Conservation (phyloP, 164 flowering plant species). For the Cinnamomum chago region DNA sequence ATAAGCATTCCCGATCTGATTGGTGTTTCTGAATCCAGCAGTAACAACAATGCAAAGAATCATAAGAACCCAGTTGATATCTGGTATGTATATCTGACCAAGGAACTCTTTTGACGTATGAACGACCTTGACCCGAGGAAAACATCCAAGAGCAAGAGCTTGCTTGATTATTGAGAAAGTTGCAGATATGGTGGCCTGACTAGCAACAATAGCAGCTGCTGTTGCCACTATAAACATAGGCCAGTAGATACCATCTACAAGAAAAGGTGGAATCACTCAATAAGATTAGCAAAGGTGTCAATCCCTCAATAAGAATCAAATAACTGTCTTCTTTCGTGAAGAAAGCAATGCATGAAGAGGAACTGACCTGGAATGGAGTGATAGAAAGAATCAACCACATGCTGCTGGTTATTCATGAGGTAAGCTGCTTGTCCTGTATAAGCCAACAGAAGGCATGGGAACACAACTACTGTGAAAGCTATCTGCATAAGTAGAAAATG, state of each 20-base stretch:
- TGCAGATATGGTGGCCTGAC: slow-evolving; percentile 89
- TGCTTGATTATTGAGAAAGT: slow-evolving; percentile 91
- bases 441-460: slow-evolving; percentile 92
- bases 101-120: slow-evolving; percentile 75
- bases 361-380: slow-evolving; percentile 88
- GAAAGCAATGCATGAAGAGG: not conserved
- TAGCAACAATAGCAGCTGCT: slow-evolving; percentile 84
- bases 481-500: slow-evolving; percentile 21
- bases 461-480: slow-evolving; percentile 85
- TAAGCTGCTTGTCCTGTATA: slow-evolving; percentile 97
- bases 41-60: slow-evolving; percentile 78
- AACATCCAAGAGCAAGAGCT: slow-evolving; percentile 78
- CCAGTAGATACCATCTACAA: slow-evolving; percentile 81
- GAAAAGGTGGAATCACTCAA: not conserved
- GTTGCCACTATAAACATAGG: slow-evolving; percentile 81
- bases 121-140: slow-evolving; percentile 85
- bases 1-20: slow-evolving; percentile 89
- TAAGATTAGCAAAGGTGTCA: not conserved
- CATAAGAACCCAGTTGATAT: slow-evolving; percentile 90
- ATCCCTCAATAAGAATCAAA: not conserved
- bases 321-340: not conserved
- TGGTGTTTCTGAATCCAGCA: slow-evolving; percentile 70
- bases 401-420: slow-evolving; percentile 54
- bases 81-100: slow-evolving; percentile 88
- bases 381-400: slow-evolving; percentile 74